Conservation (phyloP, 2,329 filamentous ascomycete genomes). For the Zymoseptoria passerinii region DNA sequence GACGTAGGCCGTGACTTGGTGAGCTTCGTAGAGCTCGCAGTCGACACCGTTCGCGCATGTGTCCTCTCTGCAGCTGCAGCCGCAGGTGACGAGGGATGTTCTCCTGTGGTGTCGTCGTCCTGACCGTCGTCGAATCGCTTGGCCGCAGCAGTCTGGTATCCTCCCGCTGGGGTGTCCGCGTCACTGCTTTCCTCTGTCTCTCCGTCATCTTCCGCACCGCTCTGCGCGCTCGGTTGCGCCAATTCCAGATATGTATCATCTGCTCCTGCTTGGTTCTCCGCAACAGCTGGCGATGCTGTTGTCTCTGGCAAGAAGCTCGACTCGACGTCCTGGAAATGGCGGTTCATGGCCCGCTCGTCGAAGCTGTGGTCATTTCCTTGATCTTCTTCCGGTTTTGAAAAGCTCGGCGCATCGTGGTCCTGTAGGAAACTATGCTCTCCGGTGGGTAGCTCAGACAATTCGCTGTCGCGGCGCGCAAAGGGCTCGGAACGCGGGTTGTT, state of each 20-base stretch:
- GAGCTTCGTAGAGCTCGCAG: background rate
- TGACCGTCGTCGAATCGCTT: constrained; percentile 22
- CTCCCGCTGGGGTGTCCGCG: constrained; percentile 33
- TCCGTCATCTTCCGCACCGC: constrained; percentile 2
- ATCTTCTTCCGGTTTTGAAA: background rate
- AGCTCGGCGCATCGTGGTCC: constrained; percentile 3
- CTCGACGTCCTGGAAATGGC: constrained; percentile 53
- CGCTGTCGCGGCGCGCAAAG: constrained; percentile 16
- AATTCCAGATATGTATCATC: constrained; percentile 40
- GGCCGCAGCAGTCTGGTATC: constrained; percentile 36
- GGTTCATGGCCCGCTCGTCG: constrained; percentile 52
- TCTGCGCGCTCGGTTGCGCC: constrained; percentile 9
- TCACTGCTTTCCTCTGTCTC: constrained; percentile 12
- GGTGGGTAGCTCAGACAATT: constrained; percentile 34
- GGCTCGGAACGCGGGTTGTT: background rate
- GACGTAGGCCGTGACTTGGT: background rate
- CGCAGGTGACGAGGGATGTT: constrained; percentile 34
- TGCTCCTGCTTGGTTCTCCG: constrained; percentile 26
- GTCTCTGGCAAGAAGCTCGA: constrained; percentile 55
- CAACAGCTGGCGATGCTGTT: constrained; percentile 26
- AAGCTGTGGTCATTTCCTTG: constrained; percentile 29
- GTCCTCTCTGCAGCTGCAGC: constrained; percentile 34
- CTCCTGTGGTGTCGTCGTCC: constrained; percentile 10
- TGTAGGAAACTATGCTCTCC: constrained; percentile 35
- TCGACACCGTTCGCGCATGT: constrained; percentile 12